These are phyloP conservation scores for Pleurotus tuoliensis DNA, from an alignment of 768 basidiomycete species.

Conservation along the genomic window DNA sequence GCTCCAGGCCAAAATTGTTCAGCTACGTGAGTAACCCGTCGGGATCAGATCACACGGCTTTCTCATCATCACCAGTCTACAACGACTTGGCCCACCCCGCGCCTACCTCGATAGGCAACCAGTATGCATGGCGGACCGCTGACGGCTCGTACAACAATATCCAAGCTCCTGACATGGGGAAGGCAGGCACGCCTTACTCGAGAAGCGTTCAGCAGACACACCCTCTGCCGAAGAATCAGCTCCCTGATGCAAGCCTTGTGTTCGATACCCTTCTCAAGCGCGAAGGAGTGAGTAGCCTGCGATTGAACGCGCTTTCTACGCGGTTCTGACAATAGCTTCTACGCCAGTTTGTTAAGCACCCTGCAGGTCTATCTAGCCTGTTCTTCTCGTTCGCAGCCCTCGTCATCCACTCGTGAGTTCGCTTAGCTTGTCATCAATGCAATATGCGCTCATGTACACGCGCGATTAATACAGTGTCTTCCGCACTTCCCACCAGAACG, in stretches of 20 bases:
- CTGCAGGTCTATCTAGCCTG: conserved; percentile 71
- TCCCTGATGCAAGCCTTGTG: conserved; percentile 77
- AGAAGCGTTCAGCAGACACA: conserved; percentile 73
- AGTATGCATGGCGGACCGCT: conserved; percentile 65
- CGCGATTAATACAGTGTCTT: conserved; percentile 53
- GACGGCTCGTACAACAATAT: conserved; percentile 81
- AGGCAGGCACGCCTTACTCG: conserved; percentile 76
- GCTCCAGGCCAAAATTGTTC: conserved; percentile 44
- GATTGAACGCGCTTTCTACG: not conserved
- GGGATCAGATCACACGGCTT: not conserved
- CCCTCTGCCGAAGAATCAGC: conserved; percentile 59
- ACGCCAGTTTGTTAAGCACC: conserved; percentile 68
- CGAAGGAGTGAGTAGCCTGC: conserved; percentile 45
- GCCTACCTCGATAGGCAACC: conserved; percentile 57
- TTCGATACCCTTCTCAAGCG: conserved; percentile 79
- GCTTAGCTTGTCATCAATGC: not conserved
- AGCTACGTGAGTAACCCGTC: conserved; percentile 45
- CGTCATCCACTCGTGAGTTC: conserved; percentile 66
- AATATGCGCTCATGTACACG: not conserved
- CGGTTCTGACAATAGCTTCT: conserved; percentile 1
- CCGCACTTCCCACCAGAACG: conserved; percentile 68
- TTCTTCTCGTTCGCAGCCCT: conserved; percentile 84
- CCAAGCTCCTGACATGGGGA: conserved; percentile 65
- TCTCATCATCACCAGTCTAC: conserved; percentile 48
- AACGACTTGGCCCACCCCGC: conserved; percentile 81